Percentiles rank a stretch among this genome's conserved stretches.
Evolutionary conservation across 805 yeast genomes (phyloP).

Genomic region (Lachancea thermotolerans): DNA sequence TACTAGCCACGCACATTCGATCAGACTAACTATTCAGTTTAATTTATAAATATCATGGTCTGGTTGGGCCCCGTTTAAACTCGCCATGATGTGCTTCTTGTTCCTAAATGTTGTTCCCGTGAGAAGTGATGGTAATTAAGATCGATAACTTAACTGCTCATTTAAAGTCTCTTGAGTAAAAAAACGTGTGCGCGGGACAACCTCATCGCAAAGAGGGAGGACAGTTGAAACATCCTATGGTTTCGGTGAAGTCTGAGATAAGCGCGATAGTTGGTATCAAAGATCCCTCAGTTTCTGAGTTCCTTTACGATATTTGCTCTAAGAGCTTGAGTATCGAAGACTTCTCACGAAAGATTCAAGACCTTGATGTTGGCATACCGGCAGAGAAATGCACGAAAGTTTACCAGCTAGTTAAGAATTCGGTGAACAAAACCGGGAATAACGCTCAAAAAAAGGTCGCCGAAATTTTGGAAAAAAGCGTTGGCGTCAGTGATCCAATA

Average conservation of each 20-base stretch:
- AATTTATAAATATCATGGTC: no score
- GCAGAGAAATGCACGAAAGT: constrained; percentile 11
- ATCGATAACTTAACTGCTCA: no score
- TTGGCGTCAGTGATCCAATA: constrained; percentile 16
- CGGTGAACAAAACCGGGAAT: background rate
- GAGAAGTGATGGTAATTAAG: no score
- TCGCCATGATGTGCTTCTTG: no score
- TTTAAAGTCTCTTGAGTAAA: no score
- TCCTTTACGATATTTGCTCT: constrained; percentile 36
- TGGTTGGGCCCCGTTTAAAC: no score
- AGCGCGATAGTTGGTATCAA: constrained; percentile 29
- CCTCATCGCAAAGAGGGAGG: no score
- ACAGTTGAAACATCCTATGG: background rate
- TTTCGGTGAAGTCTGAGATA: constrained; percentile 12
- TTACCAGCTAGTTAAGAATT: constrained; percentile 7
- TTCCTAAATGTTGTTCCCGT: no score
- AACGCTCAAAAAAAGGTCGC: constrained; percentile 8
- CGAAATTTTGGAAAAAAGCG: constrained; percentile 9
- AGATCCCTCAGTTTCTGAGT: constrained; percentile 42
- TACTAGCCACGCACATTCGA: no score
- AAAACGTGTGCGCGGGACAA: no score
- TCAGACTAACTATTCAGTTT: no score
- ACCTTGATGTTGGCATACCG: constrained; percentile 38
- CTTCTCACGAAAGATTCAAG: constrained; percentile 35
- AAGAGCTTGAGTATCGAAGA: constrained; percentile 28